Evolutionary conservation across 805 yeast genomes (phyloP).

Genomic region (Suhomyces vadensis): DNA sequence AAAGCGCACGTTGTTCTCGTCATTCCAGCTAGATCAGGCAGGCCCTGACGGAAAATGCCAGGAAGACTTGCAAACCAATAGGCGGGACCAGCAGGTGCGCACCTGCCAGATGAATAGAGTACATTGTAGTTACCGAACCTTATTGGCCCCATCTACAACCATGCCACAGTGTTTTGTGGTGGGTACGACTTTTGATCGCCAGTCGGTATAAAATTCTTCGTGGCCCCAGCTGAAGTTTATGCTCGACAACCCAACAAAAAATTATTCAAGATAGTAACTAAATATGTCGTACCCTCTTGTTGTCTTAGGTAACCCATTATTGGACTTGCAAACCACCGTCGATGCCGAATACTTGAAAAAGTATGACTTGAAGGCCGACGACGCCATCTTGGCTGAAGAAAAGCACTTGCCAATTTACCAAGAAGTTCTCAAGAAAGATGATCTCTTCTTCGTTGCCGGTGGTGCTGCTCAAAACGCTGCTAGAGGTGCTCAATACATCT

Average conservation of each 20-base stretch:
- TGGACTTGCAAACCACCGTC: conserved; percentile 83
- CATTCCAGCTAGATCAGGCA: too few relatives aligned
- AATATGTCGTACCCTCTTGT: conserved; percentile 67
- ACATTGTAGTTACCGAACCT: background rate
- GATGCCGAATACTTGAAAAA: conserved; percentile 67
- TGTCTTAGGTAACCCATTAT: conserved; percentile 89
- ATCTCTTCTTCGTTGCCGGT: conserved; percentile 83
- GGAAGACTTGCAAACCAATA: too few relatives aligned
- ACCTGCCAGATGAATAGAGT: too few relatives aligned
- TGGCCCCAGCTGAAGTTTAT: background rate
- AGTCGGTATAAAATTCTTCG: background rate
- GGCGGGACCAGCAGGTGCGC: too few relatives aligned
- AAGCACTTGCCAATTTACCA: conserved; percentile 83
- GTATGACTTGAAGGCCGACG: conserved; percentile 84
- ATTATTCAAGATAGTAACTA: background rate
- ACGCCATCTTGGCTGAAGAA: conserved; percentile 86
- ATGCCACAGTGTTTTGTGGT: background rate
- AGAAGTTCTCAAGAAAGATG: conserved; percentile 64
- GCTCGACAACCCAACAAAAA: background rate
- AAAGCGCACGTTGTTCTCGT: too few relatives aligned
- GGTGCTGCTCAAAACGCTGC: conserved; percentile 99
- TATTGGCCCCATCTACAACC: background rate
- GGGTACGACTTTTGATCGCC: background rate
- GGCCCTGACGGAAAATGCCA: too few relatives aligned
- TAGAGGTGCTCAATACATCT: conserved; percentile 93